phyloP scores from a whole-genome alignment of 306 rosid genomes.

The Acmispon strigosus region DNA sequence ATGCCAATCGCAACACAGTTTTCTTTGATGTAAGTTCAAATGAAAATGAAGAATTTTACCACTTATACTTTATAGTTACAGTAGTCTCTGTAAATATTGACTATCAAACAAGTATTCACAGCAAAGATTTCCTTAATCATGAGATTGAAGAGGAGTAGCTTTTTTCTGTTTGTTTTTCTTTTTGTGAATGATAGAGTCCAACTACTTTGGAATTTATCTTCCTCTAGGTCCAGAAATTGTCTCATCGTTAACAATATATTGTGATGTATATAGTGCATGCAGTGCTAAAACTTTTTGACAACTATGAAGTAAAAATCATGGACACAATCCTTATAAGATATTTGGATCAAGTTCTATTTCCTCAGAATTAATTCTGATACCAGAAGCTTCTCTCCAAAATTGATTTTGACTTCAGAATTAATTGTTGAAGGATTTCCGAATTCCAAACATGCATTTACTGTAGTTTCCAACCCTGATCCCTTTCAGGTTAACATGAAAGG shows the following conservation, averaged over 20 bases:
- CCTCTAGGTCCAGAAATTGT: not conserved
- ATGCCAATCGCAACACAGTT: slow-evolving; percentile 94
- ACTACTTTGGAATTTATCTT: not conserved
- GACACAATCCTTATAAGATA: not conserved
- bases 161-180: no score
- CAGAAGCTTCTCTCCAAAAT: no score
- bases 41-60: slow-evolving; percentile 3
- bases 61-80: not conserved
- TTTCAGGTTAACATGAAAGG: slow-evolving; percentile 99
- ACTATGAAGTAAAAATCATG: not conserved
- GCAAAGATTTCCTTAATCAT: not conserved
- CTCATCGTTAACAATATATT: not conserved
- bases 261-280: not conserved
- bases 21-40: slow-evolving; percentile 88
- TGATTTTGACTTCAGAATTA: no score
- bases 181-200: not conserved
- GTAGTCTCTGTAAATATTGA: not conserved
- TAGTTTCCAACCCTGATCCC: slow-evolving; percentile 8
- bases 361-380: no score
- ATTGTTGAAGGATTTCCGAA: no score
- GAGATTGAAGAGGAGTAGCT: no score
- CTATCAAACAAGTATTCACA: slow-evolving; percentile 5
- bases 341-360: no score
- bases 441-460: not conserved
- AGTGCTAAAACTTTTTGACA: not conserved